Evolutionary conservation across 495 filamentous ascomycete genomes (phyloP).

Genomic region (Elasticomyces elasticus): DNA sequence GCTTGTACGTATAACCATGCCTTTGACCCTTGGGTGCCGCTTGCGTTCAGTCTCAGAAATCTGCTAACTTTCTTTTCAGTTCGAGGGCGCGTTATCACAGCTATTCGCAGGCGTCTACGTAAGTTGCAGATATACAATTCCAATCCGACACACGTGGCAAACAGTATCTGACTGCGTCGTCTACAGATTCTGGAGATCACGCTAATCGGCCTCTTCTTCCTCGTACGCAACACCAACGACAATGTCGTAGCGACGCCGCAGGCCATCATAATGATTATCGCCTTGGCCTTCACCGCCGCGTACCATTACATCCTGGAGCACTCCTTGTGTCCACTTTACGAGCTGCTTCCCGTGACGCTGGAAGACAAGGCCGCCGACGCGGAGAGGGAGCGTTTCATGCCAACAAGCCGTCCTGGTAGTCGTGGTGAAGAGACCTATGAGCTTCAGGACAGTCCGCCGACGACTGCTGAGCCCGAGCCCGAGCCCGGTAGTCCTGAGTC

Average conservation of each 20-base stretch:
- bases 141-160: neutral
- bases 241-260: constrained; percentile 1
- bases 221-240: constrained; percentile 2
- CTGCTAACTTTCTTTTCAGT: neutral
- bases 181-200: constrained; percentile 5
- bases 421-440: neutral
- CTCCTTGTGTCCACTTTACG: neutral
- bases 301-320: constrained; percentile 4
- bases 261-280: constrained; percentile 11
- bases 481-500: neutral
- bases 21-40: too few relatives aligned
- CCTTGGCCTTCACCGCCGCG: constrained; percentile 1
- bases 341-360: constrained; percentile 10
- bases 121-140: neutral
- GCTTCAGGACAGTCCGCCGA: neutral
- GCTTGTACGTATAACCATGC: neutral
- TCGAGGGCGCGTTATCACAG: constrained; percentile 7
- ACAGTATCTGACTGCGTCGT: neutral
- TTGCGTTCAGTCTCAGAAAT: too few relatives aligned
- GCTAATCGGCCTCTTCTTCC: constrained; percentile 12
- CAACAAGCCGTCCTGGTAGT: neutral
- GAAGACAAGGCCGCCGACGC: constrained; percentile 7
- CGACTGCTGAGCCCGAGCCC: too few relatives aligned
- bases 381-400: neutral
- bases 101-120: constrained; percentile 7